Evolutionary conservation across 768 basidiomycete species (phyloP).

Genomic region (Auriculariales sp.): DNA sequence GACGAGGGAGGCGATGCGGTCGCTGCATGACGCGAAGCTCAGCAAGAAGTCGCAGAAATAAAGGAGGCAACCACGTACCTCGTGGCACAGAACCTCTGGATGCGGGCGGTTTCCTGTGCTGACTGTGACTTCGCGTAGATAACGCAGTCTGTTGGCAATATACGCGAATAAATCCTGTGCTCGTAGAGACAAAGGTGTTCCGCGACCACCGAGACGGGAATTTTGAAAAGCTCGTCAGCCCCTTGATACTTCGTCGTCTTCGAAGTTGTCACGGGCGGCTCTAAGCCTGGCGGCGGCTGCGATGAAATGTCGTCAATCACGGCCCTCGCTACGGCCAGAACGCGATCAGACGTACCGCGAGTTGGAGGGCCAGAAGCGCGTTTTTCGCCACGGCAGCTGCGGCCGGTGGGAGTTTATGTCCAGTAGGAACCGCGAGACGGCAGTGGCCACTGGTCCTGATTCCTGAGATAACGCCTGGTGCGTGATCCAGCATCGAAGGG

Average conservation of each 20-base stretch:
- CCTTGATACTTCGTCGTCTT: constrained; percentile 30
- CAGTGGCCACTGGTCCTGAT: constrained; percentile 43
- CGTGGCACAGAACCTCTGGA: constrained; percentile 15
- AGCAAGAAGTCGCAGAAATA: constrained; percentile 2
- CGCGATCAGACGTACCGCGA: constrained; percentile 42
- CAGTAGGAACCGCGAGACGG: constrained; percentile 39
- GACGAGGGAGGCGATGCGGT: constrained; percentile 55
- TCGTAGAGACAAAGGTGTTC: constrained; percentile 71
- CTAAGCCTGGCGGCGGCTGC: neutral
- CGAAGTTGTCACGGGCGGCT: constrained; percentile 4
- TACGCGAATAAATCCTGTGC: constrained; percentile 48
- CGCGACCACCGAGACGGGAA: constrained; percentile 57
- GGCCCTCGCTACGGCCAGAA: neutral
- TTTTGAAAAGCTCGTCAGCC: constrained; percentile 43
- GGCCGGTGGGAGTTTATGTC: constrained; percentile 21
- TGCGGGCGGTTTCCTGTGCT: constrained; percentile 24
- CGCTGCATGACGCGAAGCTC: constrained; percentile 43
- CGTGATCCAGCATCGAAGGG: constrained; percentile 45
- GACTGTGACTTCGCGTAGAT: constrained; percentile 32
- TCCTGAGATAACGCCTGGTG: constrained; percentile 47
- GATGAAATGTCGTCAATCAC: neutral
- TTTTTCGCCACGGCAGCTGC: constrained; percentile 27
- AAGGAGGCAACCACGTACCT: constrained; percentile 11
- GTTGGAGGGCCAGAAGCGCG: constrained; percentile 35
- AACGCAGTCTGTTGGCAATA: constrained; percentile 63